Percentiles rank a stretch among this genome's conserved stretches.
These are phyloP conservation scores for Coffea humblotiana DNA, from an alignment of 305 asterid genomes.

Conservation along the genomic window DNA sequence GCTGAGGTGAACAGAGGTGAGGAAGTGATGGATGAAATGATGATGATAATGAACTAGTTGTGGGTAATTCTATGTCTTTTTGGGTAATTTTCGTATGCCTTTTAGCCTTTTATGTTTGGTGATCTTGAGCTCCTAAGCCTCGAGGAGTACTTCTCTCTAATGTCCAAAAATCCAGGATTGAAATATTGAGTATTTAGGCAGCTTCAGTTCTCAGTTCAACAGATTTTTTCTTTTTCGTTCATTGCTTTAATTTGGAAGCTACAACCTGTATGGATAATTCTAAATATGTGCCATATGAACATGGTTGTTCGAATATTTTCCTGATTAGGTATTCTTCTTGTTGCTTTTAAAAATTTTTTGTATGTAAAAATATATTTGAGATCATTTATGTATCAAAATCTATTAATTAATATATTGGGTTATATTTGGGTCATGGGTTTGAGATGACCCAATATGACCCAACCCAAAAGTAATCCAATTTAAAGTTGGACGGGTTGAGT, in stretches of 20 bases:
- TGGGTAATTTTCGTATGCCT: not conserved
- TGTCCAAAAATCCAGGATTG: not conserved
- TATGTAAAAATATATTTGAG: too few relatives aligned
- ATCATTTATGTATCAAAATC: too few relatives aligned
- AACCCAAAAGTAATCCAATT: too few relatives aligned
- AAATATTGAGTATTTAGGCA: not conserved
- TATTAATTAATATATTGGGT: too few relatives aligned
- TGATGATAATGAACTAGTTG: not conserved
- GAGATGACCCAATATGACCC: too few relatives aligned
- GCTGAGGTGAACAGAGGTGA: not conserved
- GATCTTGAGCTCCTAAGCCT: not conserved
- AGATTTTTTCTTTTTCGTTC: not conserved
- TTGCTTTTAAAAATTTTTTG: not conserved
- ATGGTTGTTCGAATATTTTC: not conserved
- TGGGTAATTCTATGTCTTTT: not conserved
- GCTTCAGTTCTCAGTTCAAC: not conserved
- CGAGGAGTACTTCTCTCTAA: not conserved
- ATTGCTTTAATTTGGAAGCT: not conserved
- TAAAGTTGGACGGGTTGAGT: too few relatives aligned
- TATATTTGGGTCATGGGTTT: too few relatives aligned
- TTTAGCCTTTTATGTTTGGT: not conserved
- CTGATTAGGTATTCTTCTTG: not conserved
- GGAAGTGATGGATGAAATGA: constrained; percentile 1
- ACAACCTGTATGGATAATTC: not conserved
- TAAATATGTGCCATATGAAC: not conserved